Percentiles rank a stretch among this genome's conserved stretches.
These are phyloP conservation scores for Cyberlindnera amylophila DNA, from an alignment of 805 yeast species.

Conservation along the genomic window DNA sequence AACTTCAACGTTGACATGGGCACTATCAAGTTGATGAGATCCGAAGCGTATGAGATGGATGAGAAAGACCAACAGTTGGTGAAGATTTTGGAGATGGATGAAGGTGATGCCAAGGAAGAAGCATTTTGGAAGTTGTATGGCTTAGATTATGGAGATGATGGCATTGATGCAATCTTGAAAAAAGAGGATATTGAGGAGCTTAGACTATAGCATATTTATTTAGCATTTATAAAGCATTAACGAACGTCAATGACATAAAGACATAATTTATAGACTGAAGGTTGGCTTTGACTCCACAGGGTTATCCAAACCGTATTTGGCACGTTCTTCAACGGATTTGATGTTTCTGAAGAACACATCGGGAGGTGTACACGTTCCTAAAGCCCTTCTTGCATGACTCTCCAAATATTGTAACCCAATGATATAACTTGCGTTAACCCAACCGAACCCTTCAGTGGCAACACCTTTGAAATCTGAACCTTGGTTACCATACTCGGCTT, in stretches of 20 bases:
- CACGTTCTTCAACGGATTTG: slow-evolving; percentile 21
- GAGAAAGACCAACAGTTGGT: slow-evolving; percentile 11
- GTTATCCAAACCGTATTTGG: slow-evolving; percentile 20
- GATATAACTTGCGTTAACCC: slow-evolving; percentile 90
- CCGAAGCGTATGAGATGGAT: slow-evolving; percentile 12
- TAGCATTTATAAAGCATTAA: too few relatives aligned
- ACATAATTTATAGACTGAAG: neutral
- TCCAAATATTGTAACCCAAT: slow-evolving; percentile 68
- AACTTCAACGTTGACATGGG: slow-evolving; percentile 13
- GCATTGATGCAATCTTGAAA: neutral
- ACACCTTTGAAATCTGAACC: slow-evolving; percentile 91
- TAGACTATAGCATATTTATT: too few relatives aligned
- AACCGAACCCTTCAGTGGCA: slow-evolving; percentile 95
- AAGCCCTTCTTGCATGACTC: slow-evolving; percentile 64
- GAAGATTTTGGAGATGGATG: slow-evolving; percentile 9
- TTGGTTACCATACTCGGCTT: slow-evolving; percentile 96
- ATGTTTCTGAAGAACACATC: slow-evolving; percentile 25
- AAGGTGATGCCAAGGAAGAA: slow-evolving; percentile 2
- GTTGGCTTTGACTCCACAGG: slow-evolving; percentile 6
- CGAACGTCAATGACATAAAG: too few relatives aligned
- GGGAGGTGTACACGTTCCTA: slow-evolving; percentile 54
- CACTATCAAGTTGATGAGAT: slow-evolving; percentile 13
- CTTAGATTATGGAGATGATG: slow-evolving; percentile 1
- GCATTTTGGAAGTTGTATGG: slow-evolving; percentile 5
- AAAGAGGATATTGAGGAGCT: slow-evolving; percentile 3